Evolutionary conservation across 2,329 filamentous ascomycete genomes (phyloP).

Genomic region (Colletotrichum euphorbiae): DNA sequence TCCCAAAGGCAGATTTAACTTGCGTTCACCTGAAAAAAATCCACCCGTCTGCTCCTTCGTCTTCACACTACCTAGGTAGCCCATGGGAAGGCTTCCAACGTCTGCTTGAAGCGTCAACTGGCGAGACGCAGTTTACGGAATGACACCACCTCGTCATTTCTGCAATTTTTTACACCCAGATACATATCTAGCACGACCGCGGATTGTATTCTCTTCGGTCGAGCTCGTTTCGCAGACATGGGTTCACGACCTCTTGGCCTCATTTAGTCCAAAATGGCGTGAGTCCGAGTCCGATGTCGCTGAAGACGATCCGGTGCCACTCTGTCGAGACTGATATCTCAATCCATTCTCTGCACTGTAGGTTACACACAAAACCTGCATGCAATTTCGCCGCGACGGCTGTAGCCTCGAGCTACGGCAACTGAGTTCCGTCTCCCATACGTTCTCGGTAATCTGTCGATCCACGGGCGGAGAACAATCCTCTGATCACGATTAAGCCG

Average conservation of each 20-base stretch:
- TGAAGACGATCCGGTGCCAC: no score
- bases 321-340: no score
- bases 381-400: slow-evolving; percentile 64
- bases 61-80: not conserved
- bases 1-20: slow-evolving; percentile 25
- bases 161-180: not conserved
- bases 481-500: slow-evolving; percentile 96
- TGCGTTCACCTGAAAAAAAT: slow-evolving; percentile 11
- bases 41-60: not conserved
- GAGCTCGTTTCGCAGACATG: not conserved
- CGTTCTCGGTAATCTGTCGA: slow-evolving; percentile 85
- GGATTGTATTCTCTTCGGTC: not conserved
- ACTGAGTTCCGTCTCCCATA: slow-evolving; percentile 73
- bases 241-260: not conserved
- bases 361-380: slow-evolving; percentile 21
- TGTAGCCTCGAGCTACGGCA: slow-evolving; percentile 64
- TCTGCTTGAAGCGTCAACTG: not conserved
- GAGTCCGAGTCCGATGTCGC: not conserved
- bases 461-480: slow-evolving; percentile 79
- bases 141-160: not conserved
- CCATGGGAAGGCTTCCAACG: not conserved
- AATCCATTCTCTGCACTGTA: not conserved
- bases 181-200: no score
- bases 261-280: not conserved
- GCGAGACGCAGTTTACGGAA: not conserved